phyloP scores from a whole-genome alignment of 2,329 filamentous ascomycete species.

The Fusarium secorum region DNA sequence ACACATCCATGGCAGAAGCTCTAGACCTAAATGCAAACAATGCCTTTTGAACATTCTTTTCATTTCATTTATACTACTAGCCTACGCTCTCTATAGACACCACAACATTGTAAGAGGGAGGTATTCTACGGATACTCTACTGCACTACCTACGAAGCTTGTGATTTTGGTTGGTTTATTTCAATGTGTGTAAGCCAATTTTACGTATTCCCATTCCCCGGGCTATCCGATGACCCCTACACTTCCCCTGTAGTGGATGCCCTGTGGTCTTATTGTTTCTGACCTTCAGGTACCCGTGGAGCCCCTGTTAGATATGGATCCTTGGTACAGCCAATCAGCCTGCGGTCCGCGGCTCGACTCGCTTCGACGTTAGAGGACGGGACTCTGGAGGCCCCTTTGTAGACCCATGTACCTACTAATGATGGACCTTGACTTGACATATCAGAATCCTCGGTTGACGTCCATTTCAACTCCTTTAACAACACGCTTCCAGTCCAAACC shows the following conservation, averaged over 20 bases:
- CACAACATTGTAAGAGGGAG: background rate
- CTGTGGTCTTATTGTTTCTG: background rate
- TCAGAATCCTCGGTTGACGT: background rate
- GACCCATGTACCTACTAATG: background rate
- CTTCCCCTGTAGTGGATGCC: slow-evolving; percentile 1
- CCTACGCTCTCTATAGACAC: background rate
- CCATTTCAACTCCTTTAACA: background rate
- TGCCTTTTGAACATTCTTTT: slow-evolving; percentile 18
- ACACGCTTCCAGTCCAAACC: background rate
- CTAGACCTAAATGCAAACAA: slow-evolving; percentile 38
- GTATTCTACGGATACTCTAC: background rate
- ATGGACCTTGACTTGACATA: slow-evolving; percentile 5
- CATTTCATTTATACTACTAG: background rate
- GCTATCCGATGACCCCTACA: slow-evolving; percentile 15
- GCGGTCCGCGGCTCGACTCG: background rate
- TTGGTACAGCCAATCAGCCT: slow-evolving; percentile 14
- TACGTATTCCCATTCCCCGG: slow-evolving; percentile 15
- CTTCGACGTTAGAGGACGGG: slow-evolving; percentile 5
- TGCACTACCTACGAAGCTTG: background rate
- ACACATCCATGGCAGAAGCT: slow-evolving; percentile 33
- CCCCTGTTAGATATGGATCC: slow-evolving; percentile 12
- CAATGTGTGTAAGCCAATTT: background rate
- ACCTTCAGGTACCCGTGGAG: slow-evolving; percentile 19
- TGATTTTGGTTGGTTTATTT: background rate
- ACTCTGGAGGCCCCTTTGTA: slow-evolving; percentile 27